These are phyloP conservation scores for Naganishia cerealis DNA, from an alignment of 1,284 basidiomycete genomes.

Conservation along the genomic window DNA sequence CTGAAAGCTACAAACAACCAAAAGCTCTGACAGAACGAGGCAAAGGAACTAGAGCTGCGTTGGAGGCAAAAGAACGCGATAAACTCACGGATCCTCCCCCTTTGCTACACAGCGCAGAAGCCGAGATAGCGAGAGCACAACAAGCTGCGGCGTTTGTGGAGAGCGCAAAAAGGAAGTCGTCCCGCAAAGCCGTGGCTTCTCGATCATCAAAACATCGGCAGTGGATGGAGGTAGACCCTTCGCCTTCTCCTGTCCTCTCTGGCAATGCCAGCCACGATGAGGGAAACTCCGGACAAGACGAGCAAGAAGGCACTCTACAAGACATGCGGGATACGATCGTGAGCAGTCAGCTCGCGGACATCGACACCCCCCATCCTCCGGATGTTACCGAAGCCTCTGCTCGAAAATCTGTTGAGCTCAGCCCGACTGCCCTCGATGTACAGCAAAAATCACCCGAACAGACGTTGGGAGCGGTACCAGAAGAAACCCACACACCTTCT, in stretches of 20 bases:
- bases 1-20: constrained; percentile 22
- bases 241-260: neutral
- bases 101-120: constrained; percentile 21
- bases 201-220: neutral
- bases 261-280: neutral
- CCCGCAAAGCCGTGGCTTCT: neutral
- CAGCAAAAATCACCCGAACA: neutral
- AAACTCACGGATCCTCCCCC: neutral
- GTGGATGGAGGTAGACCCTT: neutral
- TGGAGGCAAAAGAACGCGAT: constrained; percentile 6
- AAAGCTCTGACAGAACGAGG: constrained; percentile 12
- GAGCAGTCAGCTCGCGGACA: neutral
- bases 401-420: neutral
- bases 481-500: no score
- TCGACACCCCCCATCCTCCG: neutral
- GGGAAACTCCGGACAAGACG: neutral
- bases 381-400: neutral
- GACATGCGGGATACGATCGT: constrained; percentile 5
- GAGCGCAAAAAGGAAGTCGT: constrained; percentile 5
- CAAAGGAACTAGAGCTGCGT: constrained; percentile 15
- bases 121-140: constrained; percentile 18
- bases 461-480: neutral
- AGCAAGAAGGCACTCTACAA: neutral
- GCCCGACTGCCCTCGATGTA: neutral
- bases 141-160: constrained; percentile 25